These are phyloP conservation scores for Eutrema yunnanense DNA, from an alignment of 345 rosid genomes.

Conservation along the genomic window DNA sequence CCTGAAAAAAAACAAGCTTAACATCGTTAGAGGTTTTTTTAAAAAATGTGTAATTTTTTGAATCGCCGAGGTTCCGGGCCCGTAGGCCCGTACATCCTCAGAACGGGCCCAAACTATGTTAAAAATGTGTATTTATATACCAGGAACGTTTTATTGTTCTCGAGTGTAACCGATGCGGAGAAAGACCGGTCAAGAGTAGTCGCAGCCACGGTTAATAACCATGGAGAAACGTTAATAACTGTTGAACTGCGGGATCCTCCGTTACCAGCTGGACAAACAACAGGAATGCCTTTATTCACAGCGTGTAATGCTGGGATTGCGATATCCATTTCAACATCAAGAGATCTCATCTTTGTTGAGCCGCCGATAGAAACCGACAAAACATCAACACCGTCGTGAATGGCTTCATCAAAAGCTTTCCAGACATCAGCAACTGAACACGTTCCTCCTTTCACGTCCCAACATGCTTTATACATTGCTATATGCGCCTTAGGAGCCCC, in stretches of 20 bases:
- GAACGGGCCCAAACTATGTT: no score
- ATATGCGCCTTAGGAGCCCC: constrained; percentile 42
- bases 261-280: constrained; percentile 32
- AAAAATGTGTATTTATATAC: constrained; percentile 4
- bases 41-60: no score
- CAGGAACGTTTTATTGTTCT: constrained; percentile 18
- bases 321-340: constrained; percentile 28
- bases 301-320: constrained; percentile 46
- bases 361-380: constrained; percentile 39
- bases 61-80: no score
- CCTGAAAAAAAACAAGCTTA: constrained; percentile 6
- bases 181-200: constrained; percentile 42
- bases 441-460: constrained; percentile 32
- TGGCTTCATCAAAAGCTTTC: constrained; percentile 48
- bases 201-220: constrained; percentile 45
- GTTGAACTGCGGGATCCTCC: constrained; percentile 26
- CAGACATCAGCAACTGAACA: constrained; percentile 39
- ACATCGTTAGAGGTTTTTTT: background rate
- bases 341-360: background rate
- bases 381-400: constrained; percentile 48
- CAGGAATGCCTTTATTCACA: constrained; percentile 32
- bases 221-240: constrained; percentile 40
- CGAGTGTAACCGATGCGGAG: constrained; percentile 24
- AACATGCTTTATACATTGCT: constrained; percentile 48
- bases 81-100: no score